phyloP scores from a whole-genome alignment of 2,329 filamentous ascomycete species.

The Epicoccum nigrum region DNA sequence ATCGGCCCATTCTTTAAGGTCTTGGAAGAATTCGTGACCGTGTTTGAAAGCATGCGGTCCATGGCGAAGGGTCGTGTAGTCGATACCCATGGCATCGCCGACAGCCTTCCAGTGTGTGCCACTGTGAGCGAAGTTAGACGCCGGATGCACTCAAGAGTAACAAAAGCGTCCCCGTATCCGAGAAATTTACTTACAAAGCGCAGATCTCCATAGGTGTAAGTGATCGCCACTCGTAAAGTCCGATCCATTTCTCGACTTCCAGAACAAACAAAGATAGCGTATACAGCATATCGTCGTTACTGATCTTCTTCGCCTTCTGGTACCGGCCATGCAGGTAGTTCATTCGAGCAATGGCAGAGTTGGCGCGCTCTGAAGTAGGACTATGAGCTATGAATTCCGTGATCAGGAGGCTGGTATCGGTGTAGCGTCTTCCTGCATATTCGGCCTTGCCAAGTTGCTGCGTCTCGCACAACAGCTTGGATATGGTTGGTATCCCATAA shows the following conservation, averaged over 20 bases:
- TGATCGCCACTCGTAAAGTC: conserved; percentile 71
- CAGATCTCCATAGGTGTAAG: conserved; percentile 71
- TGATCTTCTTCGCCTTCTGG: conserved; percentile 63
- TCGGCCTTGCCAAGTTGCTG: conserved; percentile 35
- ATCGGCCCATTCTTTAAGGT: conserved; percentile 58
- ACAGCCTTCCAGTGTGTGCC: conserved; percentile 74
- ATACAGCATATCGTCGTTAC: conserved; percentile 68
- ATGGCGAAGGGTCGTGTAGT: conserved; percentile 52
- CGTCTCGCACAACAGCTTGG: conserved; percentile 43
- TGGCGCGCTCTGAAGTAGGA: conserved; percentile 44
- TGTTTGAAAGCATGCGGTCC: conserved; percentile 52
- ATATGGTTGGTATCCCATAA: conserved; percentile 48
- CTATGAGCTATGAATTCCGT: conserved; percentile 36
- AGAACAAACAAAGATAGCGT: conserved; percentile 69
- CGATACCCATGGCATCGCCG: conserved; percentile 72
- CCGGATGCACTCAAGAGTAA: too few relatives aligned
- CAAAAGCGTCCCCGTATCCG: too few relatives aligned
- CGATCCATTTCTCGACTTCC: conserved; percentile 69
- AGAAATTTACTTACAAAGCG: conserved; percentile 53
- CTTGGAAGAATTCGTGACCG: conserved; percentile 60
- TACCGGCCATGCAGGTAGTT: conserved; percentile 68
- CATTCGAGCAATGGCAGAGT: conserved; percentile 63
- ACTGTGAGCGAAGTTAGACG: conserved; percentile 13
- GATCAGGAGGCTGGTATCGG: conserved; percentile 43
- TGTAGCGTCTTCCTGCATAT: conserved; percentile 36